Evolutionary conservation across 75 land plant species (phyloP).

Genomic region (Adiantum capillusveneris): DNA sequence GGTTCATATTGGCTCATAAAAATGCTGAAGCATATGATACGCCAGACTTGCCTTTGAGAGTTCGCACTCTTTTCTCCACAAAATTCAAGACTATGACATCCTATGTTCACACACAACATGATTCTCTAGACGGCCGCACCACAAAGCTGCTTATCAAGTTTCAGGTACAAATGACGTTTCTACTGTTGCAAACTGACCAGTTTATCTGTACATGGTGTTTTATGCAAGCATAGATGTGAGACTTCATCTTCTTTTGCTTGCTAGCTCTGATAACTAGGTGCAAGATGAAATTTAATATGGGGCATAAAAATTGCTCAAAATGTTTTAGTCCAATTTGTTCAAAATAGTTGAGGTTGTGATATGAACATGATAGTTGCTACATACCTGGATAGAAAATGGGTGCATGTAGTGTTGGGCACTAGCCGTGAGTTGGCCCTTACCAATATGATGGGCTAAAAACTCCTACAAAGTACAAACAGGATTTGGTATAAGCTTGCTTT

Average conservation of each 20-base stretch:
- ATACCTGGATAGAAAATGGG: too few species aligned
- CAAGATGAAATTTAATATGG: background rate
- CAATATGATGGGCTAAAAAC: too few species aligned
- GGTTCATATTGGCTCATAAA: conserved; percentile 18
- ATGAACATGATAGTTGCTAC: too few species aligned
- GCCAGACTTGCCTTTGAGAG: conserved; percentile 24
- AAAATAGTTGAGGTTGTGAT: too few species aligned
- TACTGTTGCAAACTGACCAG: too few species aligned
- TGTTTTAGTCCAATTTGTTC: too few species aligned
- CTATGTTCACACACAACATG: conserved; percentile 10
- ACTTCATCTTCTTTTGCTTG: background rate
- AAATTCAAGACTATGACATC: conserved; percentile 31
- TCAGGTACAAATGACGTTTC: too few species aligned
- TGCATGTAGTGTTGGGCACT: too few species aligned
- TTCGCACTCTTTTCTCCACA: conserved; percentile 4
- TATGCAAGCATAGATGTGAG: background rate
- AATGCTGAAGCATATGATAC: conserved; percentile 27
- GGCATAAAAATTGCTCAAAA: background rate
- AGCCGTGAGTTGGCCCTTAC: too few species aligned
- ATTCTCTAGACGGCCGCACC: conserved; percentile 32
- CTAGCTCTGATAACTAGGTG: background rate
- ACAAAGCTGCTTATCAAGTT: conserved; percentile 25
- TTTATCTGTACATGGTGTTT: background rate
- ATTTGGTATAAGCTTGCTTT: too few species aligned
- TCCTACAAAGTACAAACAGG: too few species aligned